Evolutionary conservation across 1,284 basidiomycete genomes (phyloP).

Genomic region (Cutaneotrichosporon mucoides): DNA sequence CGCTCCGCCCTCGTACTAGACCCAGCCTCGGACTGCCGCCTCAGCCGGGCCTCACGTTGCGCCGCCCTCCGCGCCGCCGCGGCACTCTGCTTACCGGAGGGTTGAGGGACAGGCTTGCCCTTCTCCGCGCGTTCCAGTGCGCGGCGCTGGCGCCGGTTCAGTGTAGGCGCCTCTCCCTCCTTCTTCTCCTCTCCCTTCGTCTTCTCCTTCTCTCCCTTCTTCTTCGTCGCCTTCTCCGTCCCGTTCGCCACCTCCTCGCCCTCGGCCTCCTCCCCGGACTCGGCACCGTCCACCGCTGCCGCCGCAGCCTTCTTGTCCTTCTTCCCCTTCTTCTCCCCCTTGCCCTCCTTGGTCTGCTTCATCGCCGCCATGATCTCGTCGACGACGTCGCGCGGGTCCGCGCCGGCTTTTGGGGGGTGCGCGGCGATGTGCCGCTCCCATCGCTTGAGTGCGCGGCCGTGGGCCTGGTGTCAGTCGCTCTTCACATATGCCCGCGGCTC

Average conservation of each 20-base stretch:
- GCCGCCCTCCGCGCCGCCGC: constrained; percentile 8
- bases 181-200: neutral
- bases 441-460: constrained; percentile 32
- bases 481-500: no score
- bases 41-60: constrained; percentile 7
- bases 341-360: neutral
- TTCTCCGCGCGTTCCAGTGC: constrained; percentile 10
- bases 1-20: constrained; percentile 4
- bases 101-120: constrained; percentile 4
- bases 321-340: neutral
- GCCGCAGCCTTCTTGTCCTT: constrained; percentile 6
- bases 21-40: constrained; percentile 5
- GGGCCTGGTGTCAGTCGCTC: constrained; percentile 18
- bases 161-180: neutral
- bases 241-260: neutral
- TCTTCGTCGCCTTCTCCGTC: constrained; percentile 3
- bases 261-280: neutral
- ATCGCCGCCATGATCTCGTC: constrained; percentile 25
- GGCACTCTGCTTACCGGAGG: neutral
- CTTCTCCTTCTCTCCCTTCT: constrained; percentile 1
- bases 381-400: constrained; percentile 33
- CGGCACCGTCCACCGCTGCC: neutral
- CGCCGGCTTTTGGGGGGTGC: constrained; percentile 6
- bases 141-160: constrained; percentile 19
- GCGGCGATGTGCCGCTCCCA: constrained; percentile 19